Percentiles rank a stretch among this genome's conserved stretches.
These are phyloP conservation scores for Diplodia scrobiculata DNA, from an alignment of 2,329 filamentous ascomycete species.

Conservation along the genomic window DNA sequence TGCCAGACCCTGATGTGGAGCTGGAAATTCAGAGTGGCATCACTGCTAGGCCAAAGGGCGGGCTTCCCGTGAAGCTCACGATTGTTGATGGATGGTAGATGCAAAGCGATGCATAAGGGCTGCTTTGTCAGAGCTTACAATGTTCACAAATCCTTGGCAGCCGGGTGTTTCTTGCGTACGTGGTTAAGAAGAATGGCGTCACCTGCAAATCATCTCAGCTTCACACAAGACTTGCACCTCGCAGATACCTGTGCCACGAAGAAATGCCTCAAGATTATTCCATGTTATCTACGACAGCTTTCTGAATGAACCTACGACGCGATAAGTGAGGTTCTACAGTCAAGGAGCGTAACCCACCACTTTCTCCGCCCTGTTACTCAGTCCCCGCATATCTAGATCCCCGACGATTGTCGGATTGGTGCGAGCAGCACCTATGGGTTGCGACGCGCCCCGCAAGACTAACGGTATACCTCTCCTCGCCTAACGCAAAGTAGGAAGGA, in stretches of 20 bases:
- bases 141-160: slow-evolving; percentile 20
- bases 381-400: not conserved
- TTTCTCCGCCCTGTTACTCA: not conserved
- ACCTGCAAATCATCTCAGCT: not conserved
- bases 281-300: not conserved
- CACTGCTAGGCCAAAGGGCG: slow-evolving; percentile 71
- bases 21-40: slow-evolving; percentile 69
- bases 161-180: not conserved
- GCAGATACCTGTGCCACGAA: not conserved
- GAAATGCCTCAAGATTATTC: not conserved
- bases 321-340: not conserved
- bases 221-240: not conserved
- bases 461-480: not conserved
- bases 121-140: slow-evolving; percentile 15
- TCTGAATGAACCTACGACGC: not conserved
- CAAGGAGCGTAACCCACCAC: not conserved
- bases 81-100: slow-evolving; percentile 66
- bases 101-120: too few species aligned
- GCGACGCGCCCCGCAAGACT: not conserved
- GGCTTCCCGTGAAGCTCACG: slow-evolving; percentile 69
- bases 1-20: slow-evolving; percentile 54
- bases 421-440: not conserved
- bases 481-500: slow-evolving; percentile 1
- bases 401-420: not conserved
- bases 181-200: not conserved